Percentiles rank a stretch among this genome's conserved stretches.
These are phyloP conservation scores for Phytophthora sansomeana DNA, from an alignment of 352 stramenopile genomes.

Conservation along the genomic window DNA sequence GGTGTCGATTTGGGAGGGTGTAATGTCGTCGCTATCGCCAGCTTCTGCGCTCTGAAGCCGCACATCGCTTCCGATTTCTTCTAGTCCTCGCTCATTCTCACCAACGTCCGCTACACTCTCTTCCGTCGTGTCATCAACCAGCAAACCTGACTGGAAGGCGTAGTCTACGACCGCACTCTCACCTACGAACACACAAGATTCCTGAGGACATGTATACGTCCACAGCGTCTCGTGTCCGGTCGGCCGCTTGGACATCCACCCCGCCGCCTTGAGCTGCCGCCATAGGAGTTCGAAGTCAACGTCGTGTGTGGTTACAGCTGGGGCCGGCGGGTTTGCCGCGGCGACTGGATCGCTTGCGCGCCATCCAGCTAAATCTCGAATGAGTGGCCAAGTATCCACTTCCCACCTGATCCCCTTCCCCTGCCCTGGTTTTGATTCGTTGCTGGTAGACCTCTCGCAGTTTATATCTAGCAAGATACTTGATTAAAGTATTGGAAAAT, in stretches of 20 bases:
- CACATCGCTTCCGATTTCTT: not conserved
- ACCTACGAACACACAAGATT: not conserved
- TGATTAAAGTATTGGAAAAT: conserved; percentile 19
- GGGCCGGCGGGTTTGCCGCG: conserved; percentile 10
- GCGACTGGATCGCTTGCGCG: conserved; percentile 15
- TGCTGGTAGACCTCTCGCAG: conserved; percentile 11
- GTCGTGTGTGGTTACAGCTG: not conserved
- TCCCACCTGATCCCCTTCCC: not conserved
- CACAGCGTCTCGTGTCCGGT: not conserved
- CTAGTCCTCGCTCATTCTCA: not conserved
- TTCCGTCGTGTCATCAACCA: not conserved
- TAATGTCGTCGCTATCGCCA: not conserved
- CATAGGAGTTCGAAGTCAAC: conserved; percentile 27
- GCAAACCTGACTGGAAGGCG: conserved; percentile 9
- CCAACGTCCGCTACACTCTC: not conserved
- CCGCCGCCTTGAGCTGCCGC: conserved; percentile 15
- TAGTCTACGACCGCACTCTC: conserved; percentile 10
- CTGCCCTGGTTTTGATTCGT: not conserved
- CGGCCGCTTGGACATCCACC: conserved; percentile 17
- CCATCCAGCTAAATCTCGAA: conserved; percentile 26
- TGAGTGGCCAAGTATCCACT: conserved; percentile 3
- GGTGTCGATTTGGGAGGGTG: conserved; percentile 23
- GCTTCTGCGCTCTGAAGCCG: no score
- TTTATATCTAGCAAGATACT: conserved; percentile 16
- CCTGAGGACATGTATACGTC: conserved; percentile 6